Conservation (phyloP, 2,329 filamentous ascomycete genomes). For the Cladosporium sp. region DNA sequence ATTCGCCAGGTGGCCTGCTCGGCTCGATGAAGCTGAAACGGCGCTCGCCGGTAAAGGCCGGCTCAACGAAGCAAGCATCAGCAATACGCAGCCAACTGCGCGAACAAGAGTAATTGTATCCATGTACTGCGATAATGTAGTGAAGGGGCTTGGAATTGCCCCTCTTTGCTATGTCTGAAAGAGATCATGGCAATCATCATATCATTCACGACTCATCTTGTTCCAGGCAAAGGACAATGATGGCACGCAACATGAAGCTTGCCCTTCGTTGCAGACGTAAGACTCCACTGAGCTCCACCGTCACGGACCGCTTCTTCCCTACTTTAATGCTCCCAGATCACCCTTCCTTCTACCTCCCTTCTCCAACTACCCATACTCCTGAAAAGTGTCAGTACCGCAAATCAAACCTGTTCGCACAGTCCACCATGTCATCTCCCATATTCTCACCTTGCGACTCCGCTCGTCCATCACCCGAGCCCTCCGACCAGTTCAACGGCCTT, state of each 20-base stretch:
- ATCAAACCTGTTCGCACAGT: not conserved
- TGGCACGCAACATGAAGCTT: not conserved
- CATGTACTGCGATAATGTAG: not conserved
- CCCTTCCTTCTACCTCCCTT: not conserved
- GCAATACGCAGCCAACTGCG: not conserved
- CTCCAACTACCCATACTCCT: not conserved
- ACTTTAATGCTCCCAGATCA: not conserved
- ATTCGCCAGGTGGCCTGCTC: not conserved
- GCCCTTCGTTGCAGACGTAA: not conserved
- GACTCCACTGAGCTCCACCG: conserved; percentile 1
- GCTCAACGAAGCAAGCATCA: not conserved
- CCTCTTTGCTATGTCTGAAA: not conserved
- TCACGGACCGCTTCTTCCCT: conserved; percentile 11
- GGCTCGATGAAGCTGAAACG: not conserved
- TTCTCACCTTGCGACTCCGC: conserved; percentile 3
- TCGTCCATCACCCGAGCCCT: conserved; percentile 6
- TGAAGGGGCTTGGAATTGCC: not conserved
- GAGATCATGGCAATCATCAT: not conserved
- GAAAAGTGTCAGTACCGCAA: not conserved
- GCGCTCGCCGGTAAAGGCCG: not conserved
- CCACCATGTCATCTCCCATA: not conserved
- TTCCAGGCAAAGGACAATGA: not conserved
- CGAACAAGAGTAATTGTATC: not conserved
- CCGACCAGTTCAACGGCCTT: conserved; percentile 59
- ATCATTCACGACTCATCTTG: not conserved